Evolutionary conservation across 106 monocot species (phyloP).

Genomic region (Allium sativum): DNA sequence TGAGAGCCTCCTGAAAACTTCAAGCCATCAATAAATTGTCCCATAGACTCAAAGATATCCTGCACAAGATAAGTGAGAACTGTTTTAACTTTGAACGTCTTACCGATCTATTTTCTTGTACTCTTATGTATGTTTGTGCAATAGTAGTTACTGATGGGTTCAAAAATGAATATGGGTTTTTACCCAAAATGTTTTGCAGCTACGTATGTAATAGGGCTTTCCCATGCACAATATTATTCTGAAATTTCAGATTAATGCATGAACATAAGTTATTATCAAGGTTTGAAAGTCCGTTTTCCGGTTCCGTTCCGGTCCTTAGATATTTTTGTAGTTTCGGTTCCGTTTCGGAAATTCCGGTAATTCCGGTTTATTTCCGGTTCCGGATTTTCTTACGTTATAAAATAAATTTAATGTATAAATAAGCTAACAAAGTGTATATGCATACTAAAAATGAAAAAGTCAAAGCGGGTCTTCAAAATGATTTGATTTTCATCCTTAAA

Average conservation of each 20-base stretch:
- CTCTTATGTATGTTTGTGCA: background rate
- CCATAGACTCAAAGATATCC: constrained; percentile 65
- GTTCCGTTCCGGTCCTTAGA: too few relatives aligned
- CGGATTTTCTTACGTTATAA: too few relatives aligned
- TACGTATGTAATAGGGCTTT: background rate
- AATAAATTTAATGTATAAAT: too few relatives aligned
- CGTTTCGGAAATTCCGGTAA: too few relatives aligned
- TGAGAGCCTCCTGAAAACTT: constrained; percentile 79
- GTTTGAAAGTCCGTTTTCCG: too few relatives aligned
- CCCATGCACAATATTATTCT: background rate
- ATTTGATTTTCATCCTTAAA: too few relatives aligned
- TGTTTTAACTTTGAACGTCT: background rate
- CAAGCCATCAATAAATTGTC: constrained; percentile 77
- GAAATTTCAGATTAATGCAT: background rate
- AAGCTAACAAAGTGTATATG: too few relatives aligned
- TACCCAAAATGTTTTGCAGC: background rate
- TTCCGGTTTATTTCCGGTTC: too few relatives aligned
- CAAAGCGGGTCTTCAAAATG: too few relatives aligned
- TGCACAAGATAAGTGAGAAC: constrained; percentile 9
- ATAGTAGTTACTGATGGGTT: background rate
- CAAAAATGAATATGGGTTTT: background rate
- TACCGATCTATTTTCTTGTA: background rate
- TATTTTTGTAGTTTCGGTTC: too few relatives aligned
- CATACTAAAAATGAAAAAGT: too few relatives aligned
- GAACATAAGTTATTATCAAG: too few relatives aligned